phyloP scores from a whole-genome alignment of 805 yeast genomes.

The Suhomyces sp. region DNA sequence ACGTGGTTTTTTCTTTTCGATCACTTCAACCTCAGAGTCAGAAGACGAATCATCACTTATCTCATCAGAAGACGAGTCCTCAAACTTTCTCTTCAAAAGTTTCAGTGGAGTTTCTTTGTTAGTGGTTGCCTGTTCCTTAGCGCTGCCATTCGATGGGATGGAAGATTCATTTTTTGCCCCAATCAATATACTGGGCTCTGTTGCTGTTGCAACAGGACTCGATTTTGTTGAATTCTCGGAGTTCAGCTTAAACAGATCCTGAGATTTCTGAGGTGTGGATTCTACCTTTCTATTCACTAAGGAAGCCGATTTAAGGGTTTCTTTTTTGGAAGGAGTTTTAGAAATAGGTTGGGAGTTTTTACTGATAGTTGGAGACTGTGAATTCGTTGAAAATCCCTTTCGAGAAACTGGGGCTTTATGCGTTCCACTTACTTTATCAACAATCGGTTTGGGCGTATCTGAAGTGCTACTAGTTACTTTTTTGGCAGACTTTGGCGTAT shows the following conservation, averaged over 20 bases:
- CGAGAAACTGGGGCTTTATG: background rate
- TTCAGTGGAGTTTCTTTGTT: conserved; percentile 4
- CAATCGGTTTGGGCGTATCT: background rate
- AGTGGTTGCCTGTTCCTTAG: conserved; percentile 1
- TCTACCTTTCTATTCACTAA: background rate
- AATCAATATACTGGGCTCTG: background rate
- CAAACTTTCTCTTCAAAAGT: conserved; percentile 10
- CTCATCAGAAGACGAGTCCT: conserved; percentile 15
- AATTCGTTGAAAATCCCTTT: background rate
- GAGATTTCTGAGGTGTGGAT: background rate
- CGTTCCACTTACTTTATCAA: background rate
- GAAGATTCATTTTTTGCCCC: background rate
- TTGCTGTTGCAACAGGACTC: background rate
- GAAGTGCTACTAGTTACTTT: background rate
- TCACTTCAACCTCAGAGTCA: conserved; percentile 15
- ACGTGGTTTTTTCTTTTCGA: conserved; percentile 20
- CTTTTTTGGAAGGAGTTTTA: background rate
- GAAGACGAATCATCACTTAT: conserved; percentile 17
- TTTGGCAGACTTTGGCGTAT: too few relatives aligned
- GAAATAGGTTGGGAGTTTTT: background rate
- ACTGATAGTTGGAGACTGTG: background rate
- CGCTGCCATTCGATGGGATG: background rate
- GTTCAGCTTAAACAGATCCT: background rate
- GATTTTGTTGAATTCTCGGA: background rate
- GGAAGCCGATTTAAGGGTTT: background rate